Percentiles rank a stretch among this genome's conserved stretches.
These are phyloP conservation scores for Hibiscus syriacus DNA, from an alignment of 345 rosid genomes.

Conservation along the genomic window DNA sequence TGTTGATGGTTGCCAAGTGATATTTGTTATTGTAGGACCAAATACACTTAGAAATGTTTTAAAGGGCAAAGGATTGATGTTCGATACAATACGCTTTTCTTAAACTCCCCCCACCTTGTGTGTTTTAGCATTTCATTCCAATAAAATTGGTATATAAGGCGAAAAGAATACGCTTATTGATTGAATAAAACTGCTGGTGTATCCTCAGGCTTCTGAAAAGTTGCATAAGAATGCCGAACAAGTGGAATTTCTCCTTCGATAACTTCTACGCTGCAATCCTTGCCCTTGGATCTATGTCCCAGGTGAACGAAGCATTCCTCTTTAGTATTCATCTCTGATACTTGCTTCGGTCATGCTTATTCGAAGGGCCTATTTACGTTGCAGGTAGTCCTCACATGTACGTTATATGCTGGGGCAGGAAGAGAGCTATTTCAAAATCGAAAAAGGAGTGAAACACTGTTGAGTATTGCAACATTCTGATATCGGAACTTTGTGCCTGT, in stretches of 20 bases:
- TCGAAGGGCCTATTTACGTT: slow-evolving; percentile 8
- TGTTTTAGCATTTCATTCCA: not conserved
- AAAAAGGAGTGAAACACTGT: slow-evolving; percentile 46
- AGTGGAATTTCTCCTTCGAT: slow-evolving; percentile 75
- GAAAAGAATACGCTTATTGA: not conserved
- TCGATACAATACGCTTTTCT: too few species aligned
- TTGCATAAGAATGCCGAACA: slow-evolving; percentile 81
- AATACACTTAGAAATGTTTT: too few species aligned
- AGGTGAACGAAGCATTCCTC: slow-evolving; percentile 36
- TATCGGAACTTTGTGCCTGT: not conserved
- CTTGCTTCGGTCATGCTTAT: not conserved
- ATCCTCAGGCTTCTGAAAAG: slow-evolving; percentile 61
- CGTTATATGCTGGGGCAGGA: slow-evolving; percentile 85
- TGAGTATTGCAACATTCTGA: not conserved
- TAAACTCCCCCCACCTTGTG: not conserved
- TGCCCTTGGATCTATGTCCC: slow-evolving; percentile 68
- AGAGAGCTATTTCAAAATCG: slow-evolving; percentile 77
- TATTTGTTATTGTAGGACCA: not conserved
- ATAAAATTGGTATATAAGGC: not conserved
- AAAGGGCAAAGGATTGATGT: too few species aligned
- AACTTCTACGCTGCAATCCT: slow-evolving; percentile 56
- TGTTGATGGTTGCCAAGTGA: not conserved
- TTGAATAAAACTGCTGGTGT: slow-evolving; percentile 1
- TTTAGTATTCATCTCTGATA: not conserved
- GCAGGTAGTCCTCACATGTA: slow-evolving; percentile 95